These are phyloP conservation scores for Piper betle DNA, from an alignment of 164 flowering plant genomes.

Conservation along the genomic window DNA sequence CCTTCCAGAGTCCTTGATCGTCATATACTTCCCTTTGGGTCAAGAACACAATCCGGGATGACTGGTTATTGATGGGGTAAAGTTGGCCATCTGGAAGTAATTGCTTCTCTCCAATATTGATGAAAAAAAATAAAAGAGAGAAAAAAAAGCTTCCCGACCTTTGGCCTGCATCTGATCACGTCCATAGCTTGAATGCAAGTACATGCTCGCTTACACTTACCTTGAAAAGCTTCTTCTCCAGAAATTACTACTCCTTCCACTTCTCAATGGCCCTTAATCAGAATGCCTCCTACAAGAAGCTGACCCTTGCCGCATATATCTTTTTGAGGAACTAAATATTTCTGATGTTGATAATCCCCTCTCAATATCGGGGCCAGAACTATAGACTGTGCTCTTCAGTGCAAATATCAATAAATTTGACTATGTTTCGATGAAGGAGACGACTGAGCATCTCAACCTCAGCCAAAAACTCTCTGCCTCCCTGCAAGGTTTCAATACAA, in stretches of 20 bases:
- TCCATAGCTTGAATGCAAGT: constrained; percentile 14
- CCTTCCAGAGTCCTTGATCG: too few species aligned
- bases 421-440: too few species aligned
- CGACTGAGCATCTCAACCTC: constrained; percentile 17
- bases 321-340: constrained; percentile 32
- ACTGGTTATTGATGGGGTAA: too few species aligned
- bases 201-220: constrained; percentile 55
- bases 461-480: too few species aligned
- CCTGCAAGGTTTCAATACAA: too few species aligned
- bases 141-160: not conserved
- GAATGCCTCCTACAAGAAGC: constrained; percentile 63
- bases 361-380: constrained; percentile 28
- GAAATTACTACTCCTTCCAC: constrained; percentile 27
- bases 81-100: too few species aligned
- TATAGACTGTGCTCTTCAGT: constrained; percentile 14
- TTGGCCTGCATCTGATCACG: not conserved
- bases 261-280: constrained; percentile 55
- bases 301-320: too few species aligned
- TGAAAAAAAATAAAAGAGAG: too few species aligned
- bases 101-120: too few species aligned
- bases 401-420: constrained; percentile 14
- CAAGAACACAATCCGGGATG: too few species aligned
- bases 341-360: constrained; percentile 42
- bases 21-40: too few species aligned
- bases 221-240: constrained; percentile 45